Conservation (phyloP, 805 yeast genomes). For the Pichia cephalocereana region DNA sequence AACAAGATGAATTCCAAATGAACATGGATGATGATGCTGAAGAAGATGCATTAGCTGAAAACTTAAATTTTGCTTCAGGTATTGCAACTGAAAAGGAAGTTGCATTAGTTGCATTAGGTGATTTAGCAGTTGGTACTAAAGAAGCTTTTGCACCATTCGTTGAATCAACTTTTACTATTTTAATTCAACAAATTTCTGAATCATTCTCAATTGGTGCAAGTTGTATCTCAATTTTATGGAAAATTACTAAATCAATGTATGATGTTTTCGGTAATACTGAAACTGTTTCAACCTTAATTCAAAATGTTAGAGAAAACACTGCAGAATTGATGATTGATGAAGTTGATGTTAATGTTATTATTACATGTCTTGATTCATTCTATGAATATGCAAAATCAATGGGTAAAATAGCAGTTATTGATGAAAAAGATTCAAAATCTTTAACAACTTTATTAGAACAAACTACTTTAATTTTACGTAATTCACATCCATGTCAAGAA, state of each 20-base stretch:
- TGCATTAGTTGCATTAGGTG: conserved; percentile 84
- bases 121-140: conserved; percentile 82
- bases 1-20: conserved; percentile 77
- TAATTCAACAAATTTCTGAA: conserved; percentile 67
- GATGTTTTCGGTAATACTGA: conserved; percentile 41
- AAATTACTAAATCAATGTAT: conserved; percentile 63
- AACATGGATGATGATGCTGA: conserved; percentile 45
- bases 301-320: conserved; percentile 59
- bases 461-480: conserved; percentile 64
- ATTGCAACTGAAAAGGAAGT: conserved; percentile 93
- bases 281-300: conserved; percentile 48
- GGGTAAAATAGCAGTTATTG: conserved; percentile 68
- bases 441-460: conserved; percentile 65
- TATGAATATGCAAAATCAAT: conserved; percentile 57
- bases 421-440: conserved; percentile 41
- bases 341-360: conserved; percentile 75
- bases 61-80: conserved; percentile 85
- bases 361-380: conserved; percentile 64
- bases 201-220: conserved; percentile 90
- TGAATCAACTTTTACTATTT: conserved; percentile 53
- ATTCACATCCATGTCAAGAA: conserved; percentile 82
- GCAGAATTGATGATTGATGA: conserved; percentile 62
- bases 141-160: conserved; percentile 70
- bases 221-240: conserved; percentile 77
- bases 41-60: conserved; percentile 58